Conservation (phyloP, 768 basidiomycete species). For the Rubroboletus pulcherrimus region DNA sequence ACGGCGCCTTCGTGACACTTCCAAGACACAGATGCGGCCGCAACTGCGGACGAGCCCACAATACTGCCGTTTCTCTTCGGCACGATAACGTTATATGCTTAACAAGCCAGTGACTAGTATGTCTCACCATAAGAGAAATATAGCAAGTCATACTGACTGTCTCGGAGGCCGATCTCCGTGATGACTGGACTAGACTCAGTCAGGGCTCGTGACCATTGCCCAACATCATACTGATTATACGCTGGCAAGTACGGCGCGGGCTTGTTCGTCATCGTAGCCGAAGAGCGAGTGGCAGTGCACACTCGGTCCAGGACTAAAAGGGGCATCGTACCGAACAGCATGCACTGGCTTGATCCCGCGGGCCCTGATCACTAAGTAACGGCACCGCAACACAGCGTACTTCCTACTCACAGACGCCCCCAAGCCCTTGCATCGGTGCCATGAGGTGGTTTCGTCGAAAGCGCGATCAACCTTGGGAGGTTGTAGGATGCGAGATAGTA, state of each 20-base stretch:
- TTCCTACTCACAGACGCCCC: slow-evolving; percentile 15
- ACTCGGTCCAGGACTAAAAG: slow-evolving; percentile 9
- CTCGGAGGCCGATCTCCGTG: neutral
- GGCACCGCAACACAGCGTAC: slow-evolving; percentile 15
- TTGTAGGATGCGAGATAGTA: slow-evolving; percentile 62
- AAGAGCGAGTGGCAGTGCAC: slow-evolving; percentile 22
- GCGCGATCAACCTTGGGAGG: slow-evolving; percentile 67
- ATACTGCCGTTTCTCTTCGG: neutral
- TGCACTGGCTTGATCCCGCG: slow-evolving; percentile 1
- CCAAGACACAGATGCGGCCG: neutral
- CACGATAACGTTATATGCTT: slow-evolving; percentile 1
- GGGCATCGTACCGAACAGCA: slow-evolving; percentile 11
- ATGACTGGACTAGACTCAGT: neutral
- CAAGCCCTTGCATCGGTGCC: slow-evolving; percentile 12
- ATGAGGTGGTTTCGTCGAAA: slow-evolving; percentile 49
- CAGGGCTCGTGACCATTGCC: neutral
- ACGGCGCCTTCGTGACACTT: slow-evolving; percentile 7
- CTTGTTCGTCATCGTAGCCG: neutral
- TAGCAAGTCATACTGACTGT: neutral
- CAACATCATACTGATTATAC: slow-evolving; percentile 12
- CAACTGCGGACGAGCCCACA: neutral
- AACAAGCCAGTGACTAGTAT: neutral
- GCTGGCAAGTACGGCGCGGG: neutral
- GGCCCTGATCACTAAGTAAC: slow-evolving; percentile 10
- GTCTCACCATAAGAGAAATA: neutral